Base-by-base conservation (phyloP, 768 basidiomycete species). In the Baorangia bicolor region DNA sequence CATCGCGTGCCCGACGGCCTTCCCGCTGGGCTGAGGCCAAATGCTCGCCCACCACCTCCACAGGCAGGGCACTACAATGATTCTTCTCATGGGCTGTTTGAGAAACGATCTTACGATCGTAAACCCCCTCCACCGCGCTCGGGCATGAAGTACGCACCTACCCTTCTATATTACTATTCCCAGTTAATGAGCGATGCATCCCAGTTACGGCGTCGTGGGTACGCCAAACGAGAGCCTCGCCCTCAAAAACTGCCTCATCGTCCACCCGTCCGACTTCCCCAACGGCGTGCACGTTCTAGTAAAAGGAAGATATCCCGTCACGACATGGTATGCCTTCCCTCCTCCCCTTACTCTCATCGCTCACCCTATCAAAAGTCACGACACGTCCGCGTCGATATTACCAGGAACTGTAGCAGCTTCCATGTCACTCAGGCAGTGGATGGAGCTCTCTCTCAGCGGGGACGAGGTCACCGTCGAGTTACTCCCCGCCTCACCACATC, bases 341-440 rank as follows among this genome's bases (percentile, higher is more conserved):
- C 33, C 20, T 51, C 42, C 21, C 9, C 8, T 37, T 27, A 12
- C 28, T 38, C 39, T 21, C 37, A 42, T 31, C 28, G 18, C 49
- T 49, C 25, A 94, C 56, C 34, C 50, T 18, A 49, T 49, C 14
- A 7, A 30, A 25, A 95, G 92, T 43, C 87, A 92, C 59, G 92
- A 95, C 63, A 84, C 87, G 56, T 89, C 90, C 1, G 83, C 82
- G 5, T 86, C 81, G 57, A 68, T 99, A 5, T 73, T 73, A 5
- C 83, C 84, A 1, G 88, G 91, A 4, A 73, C 75, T 2, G 79
- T 98, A 28, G 94, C 88, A n/a, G 85, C 86, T 7, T 88, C 90
- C 28, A 79, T 83, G 23, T 73, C 84, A 55, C 91, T 94, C 56
- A 83, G 97, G 11, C 86, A 91, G 74, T 99, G 94, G 94, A 88